A percentile compares a stretch with the other conserved stretches of the same genome.
These are phyloP conservation scores for Salix dunnii DNA, from an alignment of 345 rosid species.

Conservation along the genomic window DNA sequence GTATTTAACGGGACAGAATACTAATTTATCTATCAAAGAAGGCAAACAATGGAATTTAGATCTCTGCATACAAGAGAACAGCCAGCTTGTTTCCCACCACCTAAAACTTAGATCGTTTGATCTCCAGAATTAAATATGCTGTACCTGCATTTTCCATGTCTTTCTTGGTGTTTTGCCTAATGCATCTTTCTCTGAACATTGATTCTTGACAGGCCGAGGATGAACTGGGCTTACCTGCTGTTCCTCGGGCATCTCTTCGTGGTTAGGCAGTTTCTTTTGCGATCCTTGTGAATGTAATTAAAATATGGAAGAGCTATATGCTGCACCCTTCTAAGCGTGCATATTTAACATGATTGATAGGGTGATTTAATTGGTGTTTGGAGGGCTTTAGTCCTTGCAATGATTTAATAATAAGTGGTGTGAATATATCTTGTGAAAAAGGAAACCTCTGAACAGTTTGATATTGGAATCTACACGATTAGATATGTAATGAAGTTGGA, in stretches of 20 bases:
- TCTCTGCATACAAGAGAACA: neutral
- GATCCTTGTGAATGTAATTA: neutral
- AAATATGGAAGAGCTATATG: constrained; percentile 1
- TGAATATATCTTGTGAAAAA: neutral
- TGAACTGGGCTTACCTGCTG: constrained; percentile 84
- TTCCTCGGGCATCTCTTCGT: constrained; percentile 79
- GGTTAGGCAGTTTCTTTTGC: constrained; percentile 27
- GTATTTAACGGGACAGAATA: neutral
- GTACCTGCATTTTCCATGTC: neutral
- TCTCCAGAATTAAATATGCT: neutral
- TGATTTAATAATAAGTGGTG: neutral
- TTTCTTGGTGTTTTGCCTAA: neutral
- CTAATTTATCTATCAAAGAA: neutral
- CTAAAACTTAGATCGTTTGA: neutral
- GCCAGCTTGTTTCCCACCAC: neutral
- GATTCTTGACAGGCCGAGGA: constrained; percentile 67
- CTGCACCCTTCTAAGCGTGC: neutral
- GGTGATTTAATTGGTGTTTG: neutral
- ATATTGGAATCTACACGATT: neutral
- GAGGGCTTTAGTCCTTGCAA: neutral
- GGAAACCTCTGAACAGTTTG: neutral
- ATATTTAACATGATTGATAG: neutral
- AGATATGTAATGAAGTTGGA: neutral
- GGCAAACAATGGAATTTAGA: neutral
- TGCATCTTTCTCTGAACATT: neutral